Conservation (phyloP, 495 filamentous ascomycete genomes). For the Evernia prunastri region DNA sequence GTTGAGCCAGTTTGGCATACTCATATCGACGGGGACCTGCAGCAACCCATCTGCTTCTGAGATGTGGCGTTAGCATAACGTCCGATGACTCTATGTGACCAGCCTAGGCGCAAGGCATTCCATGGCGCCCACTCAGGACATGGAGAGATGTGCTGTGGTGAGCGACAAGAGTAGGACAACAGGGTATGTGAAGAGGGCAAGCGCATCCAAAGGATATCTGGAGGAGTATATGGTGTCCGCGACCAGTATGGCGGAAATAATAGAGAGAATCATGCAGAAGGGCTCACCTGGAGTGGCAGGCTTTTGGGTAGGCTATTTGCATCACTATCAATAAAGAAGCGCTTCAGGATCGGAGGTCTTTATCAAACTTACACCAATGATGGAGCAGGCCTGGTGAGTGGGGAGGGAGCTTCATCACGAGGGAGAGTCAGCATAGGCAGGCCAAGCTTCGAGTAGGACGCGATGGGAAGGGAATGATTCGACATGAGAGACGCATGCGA, state of each 20-base stretch:
- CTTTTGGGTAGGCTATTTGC: constrained; percentile 2
- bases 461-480: constrained; percentile 14
- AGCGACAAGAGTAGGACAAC: background rate
- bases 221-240: background rate
- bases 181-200: constrained; percentile 6
- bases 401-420: constrained; percentile 18
- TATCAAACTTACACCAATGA: constrained; percentile 15
- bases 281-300: constrained; percentile 17
- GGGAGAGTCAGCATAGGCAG: constrained; percentile 17
- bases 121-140: background rate
- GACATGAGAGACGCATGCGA: constrained; percentile 16
- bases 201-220: constrained; percentile 1
- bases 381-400: constrained; percentile 13
- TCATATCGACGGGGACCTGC: constrained; percentile 58
- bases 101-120: background rate
- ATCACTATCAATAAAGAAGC: constrained; percentile 1
- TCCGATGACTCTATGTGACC: background rate
- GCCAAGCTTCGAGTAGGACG: constrained; percentile 13
- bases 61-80: constrained; percentile 10
- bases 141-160: background rate
- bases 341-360: constrained; percentile 10
- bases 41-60: constrained; percentile 51
- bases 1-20: constrained; percentile 64
- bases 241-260: constrained; percentile 1
- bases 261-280: constrained; percentile 6